Percentiles rank a stretch among this genome's conserved stretches.
These are phyloP conservation scores for Coprinopsis cinerea DNA, from an alignment of 768 basidiomycete genomes.

Conservation along the genomic window DNA sequence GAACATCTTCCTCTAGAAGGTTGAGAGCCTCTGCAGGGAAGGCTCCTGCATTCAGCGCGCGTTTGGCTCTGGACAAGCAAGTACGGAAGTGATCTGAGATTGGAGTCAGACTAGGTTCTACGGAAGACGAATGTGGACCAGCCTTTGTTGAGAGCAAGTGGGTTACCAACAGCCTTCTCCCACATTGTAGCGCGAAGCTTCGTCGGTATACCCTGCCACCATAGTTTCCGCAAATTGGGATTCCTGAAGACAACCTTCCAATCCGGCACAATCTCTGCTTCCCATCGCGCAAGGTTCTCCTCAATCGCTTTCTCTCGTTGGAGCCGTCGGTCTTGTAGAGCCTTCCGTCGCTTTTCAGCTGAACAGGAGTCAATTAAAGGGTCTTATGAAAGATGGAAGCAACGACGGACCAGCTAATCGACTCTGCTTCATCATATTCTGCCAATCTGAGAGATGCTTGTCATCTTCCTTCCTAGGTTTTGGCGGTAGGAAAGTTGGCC, in stretches of 20 bases:
- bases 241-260: slow-evolving; percentile 73
- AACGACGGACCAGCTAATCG: slow-evolving; percentile 55
- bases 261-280: slow-evolving; percentile 73
- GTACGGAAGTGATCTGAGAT: slow-evolving; percentile 61
- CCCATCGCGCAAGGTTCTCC: slow-evolving; percentile 69
- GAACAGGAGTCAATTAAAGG: slow-evolving; percentile 4
- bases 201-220: slow-evolving; percentile 88
- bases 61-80: slow-evolving; percentile 69
- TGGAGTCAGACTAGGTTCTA: slow-evolving; percentile 4
- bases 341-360: slow-evolving; percentile 71
- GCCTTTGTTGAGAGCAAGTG: slow-evolving; percentile 80
- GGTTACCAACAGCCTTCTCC: slow-evolving; percentile 82
- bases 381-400: not conserved
- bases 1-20: slow-evolving; percentile 70
- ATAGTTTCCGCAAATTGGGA: slow-evolving; percentile 58
- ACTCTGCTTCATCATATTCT: slow-evolving; percentile 82
- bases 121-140: slow-evolving; percentile 15
- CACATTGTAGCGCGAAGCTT: slow-evolving; percentile 77
- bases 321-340: slow-evolving; percentile 54
- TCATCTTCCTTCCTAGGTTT: slow-evolving; percentile 71
- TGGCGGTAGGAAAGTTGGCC: slow-evolving; percentile 82
- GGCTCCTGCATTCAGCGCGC: slow-evolving; percentile 54
- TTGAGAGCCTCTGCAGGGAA: slow-evolving; percentile 62
- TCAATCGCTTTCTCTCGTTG: slow-evolving; percentile 65
- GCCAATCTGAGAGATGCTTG: slow-evolving; percentile 83